These are phyloP conservation scores for Penicillium turbatum DNA, from an alignment of 495 filamentous ascomycete species.

Conservation along the genomic window DNA sequence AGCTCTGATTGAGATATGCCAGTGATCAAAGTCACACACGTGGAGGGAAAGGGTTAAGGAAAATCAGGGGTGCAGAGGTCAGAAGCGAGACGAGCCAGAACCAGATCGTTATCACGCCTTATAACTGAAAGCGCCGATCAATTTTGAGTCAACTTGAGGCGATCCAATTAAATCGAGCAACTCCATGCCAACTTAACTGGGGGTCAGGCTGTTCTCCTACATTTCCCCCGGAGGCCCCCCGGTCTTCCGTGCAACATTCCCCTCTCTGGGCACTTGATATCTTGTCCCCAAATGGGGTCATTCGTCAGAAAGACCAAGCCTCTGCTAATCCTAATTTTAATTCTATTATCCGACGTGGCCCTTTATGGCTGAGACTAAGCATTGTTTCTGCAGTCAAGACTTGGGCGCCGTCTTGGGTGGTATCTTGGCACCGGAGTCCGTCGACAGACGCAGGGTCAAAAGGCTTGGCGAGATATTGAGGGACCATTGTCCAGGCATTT, in stretches of 20 bases:
- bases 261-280: conserved; percentile 4
- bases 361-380: conserved; percentile 2
- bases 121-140: neutral
- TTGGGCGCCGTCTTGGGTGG: conserved; percentile 19
- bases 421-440: conserved; percentile 26
- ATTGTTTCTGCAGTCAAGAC: conserved; percentile 10
- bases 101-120: neutral
- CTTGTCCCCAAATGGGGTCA: neutral
- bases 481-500: too few species aligned
- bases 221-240: neutral
- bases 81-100: too few species aligned
- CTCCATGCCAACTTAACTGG: conserved; percentile 1
- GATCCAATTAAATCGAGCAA: neutral
- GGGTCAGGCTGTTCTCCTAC: neutral
- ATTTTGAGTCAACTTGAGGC: neutral
- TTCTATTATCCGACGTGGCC: neutral
- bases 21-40: too few species aligned
- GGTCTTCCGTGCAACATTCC: conserved; percentile 13
- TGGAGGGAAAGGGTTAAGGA: too few species aligned
- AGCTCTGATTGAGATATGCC: too few species aligned
- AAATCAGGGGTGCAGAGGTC: neutral
- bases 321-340: neutral
- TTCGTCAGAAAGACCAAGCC: neutral
- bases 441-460: conserved; percentile 7
- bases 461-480: conserved; percentile 11